Conservation (phyloP, 2,329 filamentous ascomycete species). For the Fusarium sp. region DNA sequence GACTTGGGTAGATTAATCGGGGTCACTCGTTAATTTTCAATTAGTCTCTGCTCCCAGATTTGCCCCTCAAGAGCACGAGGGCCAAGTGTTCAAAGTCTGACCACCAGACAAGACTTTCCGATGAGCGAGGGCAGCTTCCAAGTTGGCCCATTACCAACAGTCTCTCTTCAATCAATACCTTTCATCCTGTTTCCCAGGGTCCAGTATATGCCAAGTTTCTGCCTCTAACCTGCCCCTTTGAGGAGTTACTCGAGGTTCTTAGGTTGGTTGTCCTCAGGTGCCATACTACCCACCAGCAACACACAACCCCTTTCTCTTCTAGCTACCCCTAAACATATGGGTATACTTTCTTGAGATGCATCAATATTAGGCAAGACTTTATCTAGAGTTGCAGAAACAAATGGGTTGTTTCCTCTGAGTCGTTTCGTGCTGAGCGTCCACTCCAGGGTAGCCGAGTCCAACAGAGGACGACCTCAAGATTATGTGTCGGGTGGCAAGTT, state of each 20-base stretch:
- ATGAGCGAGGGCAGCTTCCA: not conserved
- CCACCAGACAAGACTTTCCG: not conserved
- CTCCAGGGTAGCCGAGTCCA: not conserved
- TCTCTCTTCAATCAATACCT: not conserved
- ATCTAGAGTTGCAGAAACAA: not conserved
- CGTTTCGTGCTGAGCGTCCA: not conserved
- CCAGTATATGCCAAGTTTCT: not conserved
- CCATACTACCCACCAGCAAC: not conserved
- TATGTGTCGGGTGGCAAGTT: not conserved
- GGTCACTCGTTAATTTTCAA: too few relatives aligned
- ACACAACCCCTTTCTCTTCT: too few relatives aligned
- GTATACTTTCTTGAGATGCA: fast-evolving
- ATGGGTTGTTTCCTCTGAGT: not conserved
- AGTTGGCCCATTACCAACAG: not conserved
- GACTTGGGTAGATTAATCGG: too few relatives aligned
- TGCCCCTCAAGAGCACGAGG: not conserved
- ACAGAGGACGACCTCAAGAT: too few relatives aligned
- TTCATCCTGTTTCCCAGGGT: not conserved
- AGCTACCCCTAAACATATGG: fast-evolving
- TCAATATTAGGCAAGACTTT: fast-evolving
- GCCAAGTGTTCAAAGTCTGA: not conserved
- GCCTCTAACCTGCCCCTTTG: not conserved
- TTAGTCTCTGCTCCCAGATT: not conserved
- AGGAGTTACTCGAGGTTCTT: not conserved
- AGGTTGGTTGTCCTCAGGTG: not conserved